Conservation (phyloP, 2,329 filamentous ascomycete genomes). For the Aspergillus calidoustus region DNA sequence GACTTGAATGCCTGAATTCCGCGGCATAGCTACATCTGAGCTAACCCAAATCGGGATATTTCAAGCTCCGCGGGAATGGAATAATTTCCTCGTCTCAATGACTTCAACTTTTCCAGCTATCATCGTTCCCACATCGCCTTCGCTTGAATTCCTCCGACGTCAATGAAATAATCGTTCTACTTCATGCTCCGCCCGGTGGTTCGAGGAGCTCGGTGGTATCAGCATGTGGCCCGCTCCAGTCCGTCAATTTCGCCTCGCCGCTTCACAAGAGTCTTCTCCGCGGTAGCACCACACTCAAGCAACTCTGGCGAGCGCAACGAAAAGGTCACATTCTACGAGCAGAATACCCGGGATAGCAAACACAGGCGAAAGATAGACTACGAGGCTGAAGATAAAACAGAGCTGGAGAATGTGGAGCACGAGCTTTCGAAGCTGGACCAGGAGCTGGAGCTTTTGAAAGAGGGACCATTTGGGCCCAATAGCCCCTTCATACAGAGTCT, state of each 20-base stretch:
- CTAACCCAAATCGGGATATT: conserved; percentile 37
- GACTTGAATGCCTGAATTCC: conserved; percentile 16
- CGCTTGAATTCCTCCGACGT: conserved; percentile 11
- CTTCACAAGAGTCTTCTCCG: conserved; percentile 38
- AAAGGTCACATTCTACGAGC: conserved; percentile 50
- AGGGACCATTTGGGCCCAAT: conserved; percentile 50
- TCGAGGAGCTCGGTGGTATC: conserved; percentile 50
- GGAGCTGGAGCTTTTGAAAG: conserved; percentile 45
- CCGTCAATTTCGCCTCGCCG: conserved; percentile 32
- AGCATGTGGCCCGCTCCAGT: conserved; percentile 42
- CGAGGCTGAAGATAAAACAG: conserved; percentile 44
- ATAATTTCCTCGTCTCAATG: conserved; percentile 19
- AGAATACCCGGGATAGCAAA: conserved; percentile 42
- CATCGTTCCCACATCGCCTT: neutral
- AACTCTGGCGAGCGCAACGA: conserved; percentile 44
- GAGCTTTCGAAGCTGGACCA: conserved; percentile 46
- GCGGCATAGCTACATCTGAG: conserved; percentile 26
- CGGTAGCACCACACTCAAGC: conserved; percentile 34
- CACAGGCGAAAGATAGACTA: conserved; percentile 43
- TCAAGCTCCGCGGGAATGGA: conserved; percentile 7
- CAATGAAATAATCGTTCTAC: conserved; percentile 41
- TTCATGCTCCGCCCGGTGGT: conserved; percentile 51
- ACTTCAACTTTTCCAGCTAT: neutral
- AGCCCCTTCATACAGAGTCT: conserved; percentile 49
- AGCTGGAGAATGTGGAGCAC: conserved; percentile 41